phyloP scores from a whole-genome alignment of 2,329 filamentous ascomycete species.

The Clonostachys sp. region DNA sequence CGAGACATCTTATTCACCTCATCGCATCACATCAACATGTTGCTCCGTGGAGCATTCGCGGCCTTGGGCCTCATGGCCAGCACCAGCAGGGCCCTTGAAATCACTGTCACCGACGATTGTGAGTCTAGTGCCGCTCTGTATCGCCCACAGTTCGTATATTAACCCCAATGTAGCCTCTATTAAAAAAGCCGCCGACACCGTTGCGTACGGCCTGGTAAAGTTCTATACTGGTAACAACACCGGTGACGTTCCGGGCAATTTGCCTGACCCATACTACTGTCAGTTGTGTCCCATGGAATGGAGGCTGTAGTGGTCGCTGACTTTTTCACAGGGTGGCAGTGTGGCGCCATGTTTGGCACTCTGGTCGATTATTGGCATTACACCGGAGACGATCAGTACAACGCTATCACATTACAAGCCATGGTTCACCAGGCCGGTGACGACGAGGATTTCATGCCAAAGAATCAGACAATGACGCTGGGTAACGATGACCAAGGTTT shows the following conservation, averaged over 20 bases:
- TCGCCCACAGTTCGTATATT: not conserved
- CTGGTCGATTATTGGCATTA: constrained; percentile 70
- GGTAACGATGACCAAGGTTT: constrained; percentile 79
- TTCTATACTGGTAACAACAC: constrained; percentile 55
- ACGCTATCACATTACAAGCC: constrained; percentile 51
- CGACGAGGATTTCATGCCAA: constrained; percentile 61
- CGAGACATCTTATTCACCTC: no score
- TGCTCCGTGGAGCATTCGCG: constrained; percentile 3
- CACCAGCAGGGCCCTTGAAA: constrained; percentile 14
- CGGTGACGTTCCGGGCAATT: constrained; percentile 51
- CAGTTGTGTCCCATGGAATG: constrained; percentile 17
- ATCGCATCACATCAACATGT: not conserved
- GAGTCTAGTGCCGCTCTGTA: constrained; percentile 4
- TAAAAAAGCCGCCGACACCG: constrained; percentile 39
- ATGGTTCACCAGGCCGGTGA: constrained; percentile 56
- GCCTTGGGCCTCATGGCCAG: constrained; percentile 6
- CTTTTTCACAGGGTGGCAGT: constrained; percentile 56
- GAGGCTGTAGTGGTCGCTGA: not conserved
- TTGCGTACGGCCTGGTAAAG: constrained; percentile 40
- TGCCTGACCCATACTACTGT: constrained; percentile 62
- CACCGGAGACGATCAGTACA: constrained; percentile 64
- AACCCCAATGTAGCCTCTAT: constrained; percentile 34
- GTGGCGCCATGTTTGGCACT: constrained; percentile 66
- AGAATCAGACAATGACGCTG: constrained; percentile 55
- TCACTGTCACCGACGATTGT: constrained; percentile 25